phyloP scores from a whole-genome alignment of 2,329 filamentous ascomycete genomes.

The Colletotrichum tropicicola region DNA sequence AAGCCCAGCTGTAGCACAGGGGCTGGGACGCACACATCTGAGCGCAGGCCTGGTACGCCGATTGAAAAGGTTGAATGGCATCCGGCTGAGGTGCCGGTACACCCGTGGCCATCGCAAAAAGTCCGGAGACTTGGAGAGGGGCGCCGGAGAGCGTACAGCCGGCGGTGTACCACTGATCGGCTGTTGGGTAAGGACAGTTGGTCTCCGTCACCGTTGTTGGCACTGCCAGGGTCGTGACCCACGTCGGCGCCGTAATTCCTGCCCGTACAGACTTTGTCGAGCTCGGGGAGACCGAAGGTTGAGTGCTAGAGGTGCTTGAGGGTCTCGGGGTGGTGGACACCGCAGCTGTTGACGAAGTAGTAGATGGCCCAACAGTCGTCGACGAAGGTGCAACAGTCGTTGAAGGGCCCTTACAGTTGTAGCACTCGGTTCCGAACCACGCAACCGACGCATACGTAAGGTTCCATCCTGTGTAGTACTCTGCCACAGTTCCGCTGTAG shows the following conservation, averaged over 20 bases:
- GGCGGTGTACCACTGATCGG: constrained; percentile 6
- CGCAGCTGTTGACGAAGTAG: not conserved
- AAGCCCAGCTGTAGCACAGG: constrained; percentile 10
- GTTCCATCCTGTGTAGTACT: not conserved
- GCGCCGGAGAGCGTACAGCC: constrained; percentile 18
- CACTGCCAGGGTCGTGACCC: not conserved
- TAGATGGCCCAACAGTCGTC: not conserved
- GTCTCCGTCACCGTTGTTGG: constrained; percentile 2
- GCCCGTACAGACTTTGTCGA: not conserved
- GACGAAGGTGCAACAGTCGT: not conserved
- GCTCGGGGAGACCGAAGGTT: not conserved
- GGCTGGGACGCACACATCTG: constrained; percentile 8
- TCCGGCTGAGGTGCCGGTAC: not conserved
- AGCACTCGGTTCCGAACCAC: not conserved
- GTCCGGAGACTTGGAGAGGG: not conserved
- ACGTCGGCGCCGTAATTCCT: not conserved
- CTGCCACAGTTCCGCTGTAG: not conserved
- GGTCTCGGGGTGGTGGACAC: not conserved
- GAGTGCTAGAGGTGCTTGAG: not conserved
- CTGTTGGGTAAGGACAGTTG: not conserved
- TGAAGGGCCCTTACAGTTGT: not conserved
- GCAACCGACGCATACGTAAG: not conserved
- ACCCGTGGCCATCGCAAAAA: constrained; percentile 2
- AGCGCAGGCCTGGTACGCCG: constrained; percentile 11
- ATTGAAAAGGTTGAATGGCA: not conserved